These are phyloP conservation scores for Paecilomyces sp. DNA, from an alignment of 2,329 filamentous ascomycete species.

Conservation along the genomic window DNA sequence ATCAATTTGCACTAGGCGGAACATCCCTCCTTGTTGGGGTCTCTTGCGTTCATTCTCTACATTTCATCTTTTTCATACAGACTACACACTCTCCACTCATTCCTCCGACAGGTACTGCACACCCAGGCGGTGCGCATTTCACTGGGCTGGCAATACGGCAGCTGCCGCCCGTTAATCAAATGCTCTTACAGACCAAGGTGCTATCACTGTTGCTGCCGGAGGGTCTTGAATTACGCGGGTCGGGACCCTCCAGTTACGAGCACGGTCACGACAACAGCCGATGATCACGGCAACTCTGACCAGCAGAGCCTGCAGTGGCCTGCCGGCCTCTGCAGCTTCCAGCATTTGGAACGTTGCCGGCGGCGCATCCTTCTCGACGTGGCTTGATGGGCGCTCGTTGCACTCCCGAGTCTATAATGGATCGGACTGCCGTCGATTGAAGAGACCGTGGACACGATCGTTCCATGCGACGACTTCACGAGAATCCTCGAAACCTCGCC, in stretches of 20 bases:
- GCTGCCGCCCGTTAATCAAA: constrained; percentile 6
- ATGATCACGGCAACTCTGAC: constrained; percentile 24
- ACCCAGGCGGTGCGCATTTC: neutral
- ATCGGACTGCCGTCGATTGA: neutral
- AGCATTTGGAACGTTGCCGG: neutral
- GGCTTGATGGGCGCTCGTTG: neutral
- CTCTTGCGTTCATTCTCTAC: neutral
- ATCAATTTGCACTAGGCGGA: neutral
- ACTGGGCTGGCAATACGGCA: neutral
- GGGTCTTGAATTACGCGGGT: constrained; percentile 14
- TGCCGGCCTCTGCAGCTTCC: constrained; percentile 31
- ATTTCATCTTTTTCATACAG: neutral
- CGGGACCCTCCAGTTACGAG: constrained; percentile 12
- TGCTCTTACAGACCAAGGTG: constrained; percentile 8
- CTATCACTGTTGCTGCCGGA: constrained; percentile 4
- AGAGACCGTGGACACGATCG: constrained; percentile 2
- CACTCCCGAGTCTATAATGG: neutral
- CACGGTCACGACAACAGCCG: constrained; percentile 11
- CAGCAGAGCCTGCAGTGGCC: constrained; percentile 25
- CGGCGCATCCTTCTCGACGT: neutral
- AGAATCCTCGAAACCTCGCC: constrained; percentile 23
- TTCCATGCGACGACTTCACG: constrained; percentile 21
- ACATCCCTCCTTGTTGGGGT: neutral
- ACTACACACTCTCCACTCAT: neutral
- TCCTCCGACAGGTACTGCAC: neutral